Base-by-base conservation (phyloP, 2,329 filamentous ascomycete species). In the Fusarium tanahbumbuense region DNA sequence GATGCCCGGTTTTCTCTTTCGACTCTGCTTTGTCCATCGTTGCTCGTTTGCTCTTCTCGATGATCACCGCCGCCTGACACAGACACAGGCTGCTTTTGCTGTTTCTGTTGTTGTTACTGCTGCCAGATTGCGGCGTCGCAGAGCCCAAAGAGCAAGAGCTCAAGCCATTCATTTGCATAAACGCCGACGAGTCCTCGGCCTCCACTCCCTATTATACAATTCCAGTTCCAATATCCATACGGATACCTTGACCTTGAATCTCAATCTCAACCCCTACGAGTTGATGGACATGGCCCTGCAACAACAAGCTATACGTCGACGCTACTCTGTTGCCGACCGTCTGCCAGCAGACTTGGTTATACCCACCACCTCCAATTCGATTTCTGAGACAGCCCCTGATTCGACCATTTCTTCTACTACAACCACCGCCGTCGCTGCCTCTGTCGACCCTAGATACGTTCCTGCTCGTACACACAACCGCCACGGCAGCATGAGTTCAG, bases 1-100 rank as follows among this genome's bases (percentile, higher is more conserved):
- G 82, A 87, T 87, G 85, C 84, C 81, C 75, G 79, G 78, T 74
- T 82, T 81, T 75, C 80, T 85, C 66, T 75, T 85, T 62, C 79
- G 80, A 76, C 78, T 84, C 70, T 86, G 84, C 76, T 81, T 82
- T 75, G 77, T 81, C 72, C 81, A 83, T 77, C 80, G 82, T 74
- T 83, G 79, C 75, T 82, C 82, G 73, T 79, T 78, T 78, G 74
- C 80, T 77, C 78, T 85, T 75, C 78, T 83, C 69, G 75, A 84
- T 79, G 81, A 85, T 70, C 78, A 81, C 64, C 78, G 78, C 70
- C 80, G 80, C 68, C 75, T 83, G 70, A 80, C 79, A 64, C 79
- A 76, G 68, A 67, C 73, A 57, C 75, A 80, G 79, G 81, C 81
- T 77, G 78, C 80, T 62, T 76, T 75, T 71, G 79, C 77, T 76